A percentile compares a stretch with the other conserved stretches of the same genome.
Conservation (phyloP, 345 rosid genomes). For the Populus simonii region DNA sequence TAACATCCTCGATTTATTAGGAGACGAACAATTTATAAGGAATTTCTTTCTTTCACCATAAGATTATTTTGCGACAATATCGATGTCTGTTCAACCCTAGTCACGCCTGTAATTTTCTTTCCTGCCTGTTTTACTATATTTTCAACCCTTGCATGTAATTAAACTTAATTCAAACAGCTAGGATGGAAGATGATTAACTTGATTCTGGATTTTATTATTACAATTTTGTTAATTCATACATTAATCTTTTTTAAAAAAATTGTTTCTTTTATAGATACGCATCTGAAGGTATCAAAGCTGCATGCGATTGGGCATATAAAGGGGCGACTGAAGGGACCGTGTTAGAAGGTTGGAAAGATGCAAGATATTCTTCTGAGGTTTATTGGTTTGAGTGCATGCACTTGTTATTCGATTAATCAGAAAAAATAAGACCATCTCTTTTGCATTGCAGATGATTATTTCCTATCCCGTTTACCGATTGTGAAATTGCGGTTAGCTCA, state of each 20-base stretch:
- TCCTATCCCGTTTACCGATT: slow-evolving; percentile 63
- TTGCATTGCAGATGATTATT: slow-evolving; percentile 68
- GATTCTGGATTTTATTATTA: too few relatives aligned
- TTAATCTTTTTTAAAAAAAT: background rate
- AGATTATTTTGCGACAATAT: background rate
- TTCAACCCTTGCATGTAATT: background rate
- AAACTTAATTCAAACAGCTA: too few relatives aligned
- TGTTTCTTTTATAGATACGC: slow-evolving; percentile 51
- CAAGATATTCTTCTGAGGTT: background rate
- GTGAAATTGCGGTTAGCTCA: slow-evolving; percentile 70
- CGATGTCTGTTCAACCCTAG: too few relatives aligned
- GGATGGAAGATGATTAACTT: too few relatives aligned
- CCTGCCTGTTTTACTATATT: background rate
- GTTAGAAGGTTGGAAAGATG: slow-evolving; percentile 47
- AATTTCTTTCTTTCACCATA: background rate
- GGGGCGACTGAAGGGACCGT: slow-evolving; percentile 54
- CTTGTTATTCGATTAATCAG: background rate
- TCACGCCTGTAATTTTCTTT: background rate
- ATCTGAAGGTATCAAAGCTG: slow-evolving; percentile 73
- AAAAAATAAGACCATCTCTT: slow-evolving; percentile 3
- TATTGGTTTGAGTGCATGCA: background rate
- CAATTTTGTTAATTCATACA: too few relatives aligned
- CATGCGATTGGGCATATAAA: slow-evolving; percentile 88
- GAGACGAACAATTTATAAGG: background rate
- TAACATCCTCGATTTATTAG: background rate